These are phyloP conservation scores for Quercus glauca DNA, from an alignment of 306 rosid species.

Conservation along the genomic window DNA sequence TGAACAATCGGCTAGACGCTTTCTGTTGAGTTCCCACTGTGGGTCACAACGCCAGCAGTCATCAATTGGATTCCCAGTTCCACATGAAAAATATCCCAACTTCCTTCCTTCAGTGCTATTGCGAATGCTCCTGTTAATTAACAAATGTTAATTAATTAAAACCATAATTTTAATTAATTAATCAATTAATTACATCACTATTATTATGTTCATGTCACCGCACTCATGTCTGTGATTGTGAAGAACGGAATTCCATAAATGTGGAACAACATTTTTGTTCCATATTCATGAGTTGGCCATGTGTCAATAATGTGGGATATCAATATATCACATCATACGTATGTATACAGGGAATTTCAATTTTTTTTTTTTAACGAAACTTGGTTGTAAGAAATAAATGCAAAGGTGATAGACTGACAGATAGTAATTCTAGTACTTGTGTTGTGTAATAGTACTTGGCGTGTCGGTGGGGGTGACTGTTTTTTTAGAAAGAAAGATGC, in stretches of 20 bases:
- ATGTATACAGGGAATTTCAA: constrained; percentile 40
- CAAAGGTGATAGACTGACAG: not conserved
- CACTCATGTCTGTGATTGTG: not conserved
- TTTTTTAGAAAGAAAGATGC: constrained; percentile 8
- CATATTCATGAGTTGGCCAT: constrained; percentile 2
- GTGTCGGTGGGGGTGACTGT: constrained; percentile 66
- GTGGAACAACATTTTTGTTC: not conserved
- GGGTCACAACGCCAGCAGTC: constrained; percentile 98
- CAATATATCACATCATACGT: constrained; percentile 9
- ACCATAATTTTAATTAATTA: too few species aligned
- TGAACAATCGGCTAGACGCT: constrained; percentile 67
- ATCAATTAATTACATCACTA: too few species aligned
- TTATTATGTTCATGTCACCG: not conserved
- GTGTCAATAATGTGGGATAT: constrained; percentile 23
- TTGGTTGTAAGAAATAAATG: constrained; percentile 35
- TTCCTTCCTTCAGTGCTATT: constrained; percentile 70
- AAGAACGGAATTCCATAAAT: not conserved
- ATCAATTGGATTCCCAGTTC: constrained; percentile 85
- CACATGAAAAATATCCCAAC: constrained; percentile 80
- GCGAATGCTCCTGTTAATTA: constrained; percentile 52
- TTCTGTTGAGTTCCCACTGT: constrained; percentile 65
- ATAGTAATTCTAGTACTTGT: not conserved
- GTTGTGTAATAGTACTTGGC: constrained; percentile 9
- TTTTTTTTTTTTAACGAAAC: constrained; percentile 1
- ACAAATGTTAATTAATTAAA: too few species aligned